Conservation (phyloP, 2,329 filamentous ascomycete species). For the Aspergillus arachidicola region DNA sequence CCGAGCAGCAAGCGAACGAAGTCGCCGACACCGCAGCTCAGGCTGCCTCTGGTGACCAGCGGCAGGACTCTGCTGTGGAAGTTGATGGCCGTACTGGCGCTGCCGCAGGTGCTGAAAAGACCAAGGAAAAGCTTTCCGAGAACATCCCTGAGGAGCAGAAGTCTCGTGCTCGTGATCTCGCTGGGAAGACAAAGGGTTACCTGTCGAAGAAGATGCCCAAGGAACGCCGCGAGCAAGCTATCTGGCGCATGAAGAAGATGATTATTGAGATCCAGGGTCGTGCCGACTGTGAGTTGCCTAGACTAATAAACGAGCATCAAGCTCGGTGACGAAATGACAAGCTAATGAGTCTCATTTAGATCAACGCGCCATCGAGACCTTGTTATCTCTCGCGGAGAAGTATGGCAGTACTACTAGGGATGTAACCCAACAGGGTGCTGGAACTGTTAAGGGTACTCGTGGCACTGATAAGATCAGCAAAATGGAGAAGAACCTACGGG, state of each 20-base stretch:
- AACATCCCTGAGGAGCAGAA: slow-evolving; percentile 66
- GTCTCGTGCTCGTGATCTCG: slow-evolving; percentile 40
- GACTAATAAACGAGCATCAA: background rate
- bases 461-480: slow-evolving; percentile 63
- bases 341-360: slow-evolving; percentile 50
- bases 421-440: slow-evolving; percentile 64
- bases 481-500: slow-evolving; percentile 79
- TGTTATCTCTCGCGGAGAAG: slow-evolving; percentile 80
- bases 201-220: slow-evolving; percentile 83
- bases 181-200: slow-evolving; percentile 66
- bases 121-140: slow-evolving; percentile 60
- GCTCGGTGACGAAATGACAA: background rate
- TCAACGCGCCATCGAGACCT: slow-evolving; percentile 83
- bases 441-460: slow-evolving; percentile 73
- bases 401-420: slow-evolving; percentile 76
- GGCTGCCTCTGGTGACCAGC: slow-evolving; percentile 53
- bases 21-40: slow-evolving; percentile 58
- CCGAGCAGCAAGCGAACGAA: slow-evolving; percentile 55
- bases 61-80: slow-evolving; percentile 54
- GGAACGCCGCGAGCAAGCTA: slow-evolving; percentile 87
- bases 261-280: slow-evolving; percentile 95
- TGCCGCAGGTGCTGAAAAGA: slow-evolving; percentile 36
- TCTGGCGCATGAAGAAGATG: slow-evolving; percentile 97
- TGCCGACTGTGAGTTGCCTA: slow-evolving; percentile 69
- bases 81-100: slow-evolving; percentile 50